A percentile compares a stretch with the other conserved stretches of the same genome.
Evolutionary conservation across 148 eudicot species (phyloP).

Genomic region (Agrostemma githago): DNA sequence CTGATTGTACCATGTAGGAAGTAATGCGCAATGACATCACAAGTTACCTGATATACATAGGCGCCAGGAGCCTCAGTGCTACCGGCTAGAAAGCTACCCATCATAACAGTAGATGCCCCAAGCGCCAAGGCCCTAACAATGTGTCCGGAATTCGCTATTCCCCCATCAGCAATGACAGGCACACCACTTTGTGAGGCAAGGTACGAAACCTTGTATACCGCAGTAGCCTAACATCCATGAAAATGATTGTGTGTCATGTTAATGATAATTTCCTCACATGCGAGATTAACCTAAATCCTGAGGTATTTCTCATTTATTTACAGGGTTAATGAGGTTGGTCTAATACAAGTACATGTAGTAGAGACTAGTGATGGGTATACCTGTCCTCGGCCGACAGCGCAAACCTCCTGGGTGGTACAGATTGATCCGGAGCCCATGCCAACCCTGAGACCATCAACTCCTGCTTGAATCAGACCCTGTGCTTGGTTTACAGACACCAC

Average conservation of each 20-base stretch:
- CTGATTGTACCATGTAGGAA: neutral
- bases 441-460: constrained; percentile 86
- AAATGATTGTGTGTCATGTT: neutral
- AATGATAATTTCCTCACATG: neutral
- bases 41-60: constrained; percentile 55
- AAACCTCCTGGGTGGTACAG: constrained; percentile 96
- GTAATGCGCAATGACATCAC: neutral
- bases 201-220: constrained; percentile 87
- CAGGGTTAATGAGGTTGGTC: too few species aligned
- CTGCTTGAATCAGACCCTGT: constrained; percentile 79
- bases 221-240: constrained; percentile 57
- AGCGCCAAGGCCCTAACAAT: constrained; percentile 80
- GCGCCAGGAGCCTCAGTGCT: constrained; percentile 92
- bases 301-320: too few species aligned
- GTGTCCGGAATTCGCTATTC: constrained; percentile 93
- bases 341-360: neutral
- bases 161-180: constrained; percentile 94
- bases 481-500: constrained; percentile 83
- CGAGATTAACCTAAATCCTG: neutral
- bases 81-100: constrained; percentile 98
- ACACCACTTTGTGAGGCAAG: constrained; percentile 66
- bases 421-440: constrained; percentile 99
- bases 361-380: constrained; percentile 26
- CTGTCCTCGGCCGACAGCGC: constrained; percentile 98
- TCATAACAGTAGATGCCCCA: constrained; percentile 98